Evolutionary conservation across 1,139 yeast species (phyloP), one percentile per base, ranked within the genome.

Genomic region (Candida smagusa): DNA sequence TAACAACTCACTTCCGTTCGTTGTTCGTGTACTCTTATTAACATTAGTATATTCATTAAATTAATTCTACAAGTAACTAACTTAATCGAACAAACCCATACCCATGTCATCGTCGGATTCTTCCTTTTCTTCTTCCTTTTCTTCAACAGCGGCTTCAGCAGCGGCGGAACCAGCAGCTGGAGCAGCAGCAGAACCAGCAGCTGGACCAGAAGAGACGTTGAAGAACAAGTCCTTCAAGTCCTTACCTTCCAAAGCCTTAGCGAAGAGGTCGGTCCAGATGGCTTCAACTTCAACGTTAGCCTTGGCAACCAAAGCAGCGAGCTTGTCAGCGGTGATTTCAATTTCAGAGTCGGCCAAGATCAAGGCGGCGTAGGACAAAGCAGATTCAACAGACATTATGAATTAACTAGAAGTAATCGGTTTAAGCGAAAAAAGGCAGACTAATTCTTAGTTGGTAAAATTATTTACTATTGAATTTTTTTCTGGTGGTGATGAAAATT

Each of bases 191-290:
- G 61, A 58, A 47, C 68, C 60, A 52, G 72, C 60, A 52, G 72
- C 71, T 47, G 68, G 71, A 53, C 68, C 56, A 50, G 75, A 65
- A 46, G 87, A 81, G 73, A 87, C 78, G 66, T 87, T 83, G 73
- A 81, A 79, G 67, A 87, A 78, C 68, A 88, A 77, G 63, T 86
- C 90, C 82, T 90, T 90, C 69, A 92, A 76, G 81, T 90, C 81
- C 79, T 87, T 86, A 70, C 97, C 97, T 73, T 84, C 95, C 64
- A 92, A 81, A 67, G 97, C 97, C 79, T 87, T 85, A 63, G 97
- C 94, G 78, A 77, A 92, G 63, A 86, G 81, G 63, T 87, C 89
- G 65, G 96, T 87, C 97, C 97, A 90, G 77, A 87, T 79, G 74
- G 72, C 52, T 49, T 89, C 96, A 63, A 88, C 84, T 41, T 49